Evolutionary conservation across 768 basidiomycete genomes (phyloP), one percentile per base, ranked within the genome.

Genomic region (Pulveroboletus sp.): DNA sequence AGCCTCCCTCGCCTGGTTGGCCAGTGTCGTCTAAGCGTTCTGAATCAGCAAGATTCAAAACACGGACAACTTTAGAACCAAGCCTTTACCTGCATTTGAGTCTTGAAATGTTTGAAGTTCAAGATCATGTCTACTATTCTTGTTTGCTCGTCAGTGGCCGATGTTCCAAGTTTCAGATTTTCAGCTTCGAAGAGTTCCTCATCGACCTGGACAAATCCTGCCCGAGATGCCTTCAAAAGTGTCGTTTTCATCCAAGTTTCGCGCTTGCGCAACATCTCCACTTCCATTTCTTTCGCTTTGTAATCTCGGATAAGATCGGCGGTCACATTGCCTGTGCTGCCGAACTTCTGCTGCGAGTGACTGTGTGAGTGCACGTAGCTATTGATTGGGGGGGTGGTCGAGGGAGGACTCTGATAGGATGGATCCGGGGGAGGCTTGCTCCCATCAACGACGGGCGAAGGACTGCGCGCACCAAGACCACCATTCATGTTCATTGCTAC

Each of bases 181-280:
- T 69, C 69, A 6, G 57, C 58, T n/a, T 65, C 65, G 52, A 73
- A 54, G 25, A 72, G 71, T 27, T 78, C 82, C 41, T 81, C 80
- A 25, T 78, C 79, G 32, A 75, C 69, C 56, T 83, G 80, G 16
- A 88, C 73, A 66, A 87, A 97, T 4, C 95, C 95, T 43, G 85
- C 74, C 43, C 82, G 79, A 21, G 79, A 76, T 1, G 95, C 95
- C 60, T 84, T 80, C 5, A 72, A 69, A 40, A 99, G 68, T 1
- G 90, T 86, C 39, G 84, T 82, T 62, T 81, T 84, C 83, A 97
- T 85, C 87, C 95, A 97, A 31, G 72, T 71, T 72, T 92, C 84
- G 56, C 89, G 81, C 62, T 81, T 81, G 76, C 82, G 85, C 55
- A 87, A 68, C 39, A 73, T 73, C 55, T 92, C 90, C 39, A 97